These are phyloP conservation scores for Candida silvicultrix DNA, from an alignment of 805 yeast genomes.

Conservation along the genomic window DNA sequence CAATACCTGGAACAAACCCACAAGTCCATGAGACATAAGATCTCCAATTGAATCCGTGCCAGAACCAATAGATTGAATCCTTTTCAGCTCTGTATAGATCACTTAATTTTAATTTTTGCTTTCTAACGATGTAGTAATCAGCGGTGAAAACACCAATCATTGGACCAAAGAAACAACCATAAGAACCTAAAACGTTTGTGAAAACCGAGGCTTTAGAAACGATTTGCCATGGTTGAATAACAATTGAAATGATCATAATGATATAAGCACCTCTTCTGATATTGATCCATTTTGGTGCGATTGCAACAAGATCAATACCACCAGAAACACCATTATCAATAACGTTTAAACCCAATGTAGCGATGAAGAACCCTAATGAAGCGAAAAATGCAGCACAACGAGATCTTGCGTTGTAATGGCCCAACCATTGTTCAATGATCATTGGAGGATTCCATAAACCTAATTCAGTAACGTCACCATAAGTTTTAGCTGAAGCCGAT, in stretches of 20 bases:
- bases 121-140: conserved; percentile 31
- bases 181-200: conserved; percentile 16
- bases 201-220: conserved; percentile 21
- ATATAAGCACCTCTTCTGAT: conserved; percentile 59
- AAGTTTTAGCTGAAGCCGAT: conserved; percentile 33
- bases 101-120: conserved; percentile 30
- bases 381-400: conserved; percentile 45
- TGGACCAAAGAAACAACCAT: conserved; percentile 38
- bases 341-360: conserved; percentile 30
- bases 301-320: conserved; percentile 44
- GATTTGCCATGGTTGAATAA: conserved; percentile 69
- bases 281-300: conserved; percentile 48
- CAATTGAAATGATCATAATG: conserved; percentile 62
- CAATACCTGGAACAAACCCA: conserved; percentile 35
- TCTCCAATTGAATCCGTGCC: conserved; percentile 38
- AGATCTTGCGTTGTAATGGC: conserved; percentile 29
- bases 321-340: conserved; percentile 40
- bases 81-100: conserved; percentile 31
- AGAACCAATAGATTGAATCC: conserved; percentile 35
- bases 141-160: conserved; percentile 31
- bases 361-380: conserved; percentile 25
- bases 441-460: conserved; percentile 42
- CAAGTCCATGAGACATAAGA: conserved; percentile 31
- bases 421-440: conserved; percentile 34
- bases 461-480: conserved; percentile 24